Percentiles rank a stretch among this genome's conserved stretches.
phyloP scores from a whole-genome alignment of 1,284 basidiomycete species.

The Microbotryomycetes sp. region DNA sequence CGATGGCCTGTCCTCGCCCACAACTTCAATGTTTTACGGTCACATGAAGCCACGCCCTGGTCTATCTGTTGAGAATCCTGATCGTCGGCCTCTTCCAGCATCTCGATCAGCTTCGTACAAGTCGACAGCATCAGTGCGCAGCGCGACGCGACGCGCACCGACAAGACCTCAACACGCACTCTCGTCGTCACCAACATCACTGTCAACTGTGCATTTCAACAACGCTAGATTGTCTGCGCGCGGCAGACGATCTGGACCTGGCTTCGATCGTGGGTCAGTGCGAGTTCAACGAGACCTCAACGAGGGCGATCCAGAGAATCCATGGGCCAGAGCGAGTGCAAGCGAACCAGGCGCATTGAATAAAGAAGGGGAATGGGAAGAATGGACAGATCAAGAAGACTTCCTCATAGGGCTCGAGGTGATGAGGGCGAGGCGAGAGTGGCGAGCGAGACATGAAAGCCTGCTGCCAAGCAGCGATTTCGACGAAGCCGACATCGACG shows the following conservation, averaged over 20 bases:
- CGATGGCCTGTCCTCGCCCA: slow-evolving; percentile 3
- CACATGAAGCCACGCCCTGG: neutral
- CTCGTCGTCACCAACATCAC: neutral
- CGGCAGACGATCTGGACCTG: neutral
- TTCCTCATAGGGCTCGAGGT: slow-evolving; percentile 11
- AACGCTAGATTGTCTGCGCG: neutral
- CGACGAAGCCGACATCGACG: neutral
- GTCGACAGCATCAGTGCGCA: neutral
- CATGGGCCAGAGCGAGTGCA: too few species aligned
- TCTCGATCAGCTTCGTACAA: too few species aligned
- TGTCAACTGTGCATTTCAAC: neutral
- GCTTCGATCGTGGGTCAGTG: neutral
- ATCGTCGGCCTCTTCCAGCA: neutral
- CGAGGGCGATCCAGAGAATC: neutral
- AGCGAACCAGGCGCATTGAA: slow-evolving; percentile 14
- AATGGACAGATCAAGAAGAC: slow-evolving; percentile 12
- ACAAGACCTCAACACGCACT: neutral
- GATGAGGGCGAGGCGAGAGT: slow-evolving; percentile 9
- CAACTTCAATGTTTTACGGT: slow-evolving; percentile 3
- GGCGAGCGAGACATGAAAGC: neutral
- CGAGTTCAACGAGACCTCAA: neutral
- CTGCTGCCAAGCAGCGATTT: neutral
- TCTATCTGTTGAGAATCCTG: neutral
- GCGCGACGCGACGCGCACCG: neutral
- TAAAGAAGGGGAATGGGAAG: slow-evolving; percentile 20